These are phyloP conservation scores for Pyracantha coccinea DNA, from an alignment of 331 rosid genomes.

Conservation along the genomic window DNA sequence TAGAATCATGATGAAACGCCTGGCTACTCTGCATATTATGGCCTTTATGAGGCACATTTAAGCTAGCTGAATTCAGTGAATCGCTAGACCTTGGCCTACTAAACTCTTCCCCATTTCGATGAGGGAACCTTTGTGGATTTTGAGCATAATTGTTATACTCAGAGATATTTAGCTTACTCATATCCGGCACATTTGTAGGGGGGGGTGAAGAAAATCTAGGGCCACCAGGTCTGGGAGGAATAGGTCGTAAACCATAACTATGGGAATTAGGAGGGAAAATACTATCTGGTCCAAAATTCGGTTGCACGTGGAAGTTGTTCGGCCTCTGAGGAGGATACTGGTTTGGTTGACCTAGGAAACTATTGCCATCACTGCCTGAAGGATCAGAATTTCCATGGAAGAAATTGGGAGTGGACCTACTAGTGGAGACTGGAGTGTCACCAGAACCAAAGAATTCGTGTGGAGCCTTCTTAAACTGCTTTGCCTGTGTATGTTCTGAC, in stretches of 20 bases:
- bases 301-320: constrained; percentile 41
- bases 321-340: constrained; percentile 43
- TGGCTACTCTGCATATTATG: constrained; percentile 30
- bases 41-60: constrained; percentile 42
- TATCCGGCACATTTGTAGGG: constrained; percentile 35
- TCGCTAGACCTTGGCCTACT: constrained; percentile 33
- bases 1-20: constrained; percentile 34
- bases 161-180: constrained; percentile 46
- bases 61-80: constrained; percentile 26
- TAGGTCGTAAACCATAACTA: constrained; percentile 35
- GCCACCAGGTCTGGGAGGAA: constrained; percentile 42
- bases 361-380: constrained; percentile 39
- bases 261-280: constrained; percentile 30
- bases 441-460: constrained; percentile 53
- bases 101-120: constrained; percentile 40
- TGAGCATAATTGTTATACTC: constrained; percentile 38
- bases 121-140: constrained; percentile 32
- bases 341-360: constrained; percentile 32
- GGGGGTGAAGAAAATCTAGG: constrained; percentile 42
- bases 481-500: constrained; percentile 24
- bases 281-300: constrained; percentile 40
- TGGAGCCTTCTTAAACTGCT: constrained; percentile 60
- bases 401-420: constrained; percentile 33
- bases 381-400: constrained; percentile 32
- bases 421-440: constrained; percentile 27